Evolutionary conservation across 129 eudicot species (phyloP), one percentile per base, ranked within the genome.

Genomic region (Cynara cardunculus): DNA sequence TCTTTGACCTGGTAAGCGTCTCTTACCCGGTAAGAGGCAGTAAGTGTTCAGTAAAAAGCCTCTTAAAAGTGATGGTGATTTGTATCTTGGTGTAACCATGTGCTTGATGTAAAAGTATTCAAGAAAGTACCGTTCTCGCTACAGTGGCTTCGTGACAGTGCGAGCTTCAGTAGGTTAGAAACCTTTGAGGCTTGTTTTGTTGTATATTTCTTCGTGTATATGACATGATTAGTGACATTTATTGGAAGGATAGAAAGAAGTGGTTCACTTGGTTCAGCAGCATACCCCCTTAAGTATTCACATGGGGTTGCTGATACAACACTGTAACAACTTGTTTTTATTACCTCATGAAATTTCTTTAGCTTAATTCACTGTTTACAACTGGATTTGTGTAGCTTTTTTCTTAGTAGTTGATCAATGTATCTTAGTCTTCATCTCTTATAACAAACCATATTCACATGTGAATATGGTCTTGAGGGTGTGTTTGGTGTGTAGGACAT

Each of bases 171-270:
- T 65, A 24, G 65, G 65, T 27, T 81, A 65, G 78, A 25, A 71
- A 64, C 39, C 13, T 24, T 53, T 53, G 77, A 80, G 32, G 79
- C 22, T 65, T 66, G 19, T 65, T 68, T 75, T 81, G 79, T 81
- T 74, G 78, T 61, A 72, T 72, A 61, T 35, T n/a, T 71, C 0
- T 35, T 46, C 35, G 80, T 81, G 14, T 59, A 81, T 81, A 81
- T 25, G 61, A 74, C 80, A 81, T 53, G 80, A 74, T 74, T 81
- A 81, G 80, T 75, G 34, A 37, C 24, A 71, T 31, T 72, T 80
- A 80, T 71, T 18, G 27, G 73, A 74, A 65, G 68, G 67, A 27
- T 44, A 67, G 75, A 67, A 44, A 81, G 64, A 14, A 81, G 16
- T 14, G 53, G 8, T 35, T 37, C 26, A 49, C 32, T n/a, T 79